Conservation (phyloP, 495 filamentous ascomycete genomes). For the Podospora tetraspora region DNA sequence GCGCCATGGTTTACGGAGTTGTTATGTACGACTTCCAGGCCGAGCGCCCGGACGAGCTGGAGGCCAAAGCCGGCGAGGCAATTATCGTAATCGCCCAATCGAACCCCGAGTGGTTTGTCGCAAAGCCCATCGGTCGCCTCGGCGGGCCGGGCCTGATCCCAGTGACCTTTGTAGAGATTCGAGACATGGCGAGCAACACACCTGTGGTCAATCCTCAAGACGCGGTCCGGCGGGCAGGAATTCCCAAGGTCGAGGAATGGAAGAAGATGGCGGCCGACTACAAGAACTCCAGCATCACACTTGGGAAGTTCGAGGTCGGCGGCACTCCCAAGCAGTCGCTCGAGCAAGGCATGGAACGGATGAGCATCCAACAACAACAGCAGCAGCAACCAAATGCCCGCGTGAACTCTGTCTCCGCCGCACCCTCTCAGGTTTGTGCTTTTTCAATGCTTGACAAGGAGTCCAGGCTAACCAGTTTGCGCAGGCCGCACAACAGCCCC, state of each 20-base stretch:
- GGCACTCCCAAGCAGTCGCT: conserved; percentile 43
- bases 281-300: conserved; percentile 95
- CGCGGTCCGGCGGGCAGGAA: conserved; percentile 81
- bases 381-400: neutral
- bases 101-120: conserved; percentile 99
- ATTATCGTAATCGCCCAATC: conserved; percentile 99
- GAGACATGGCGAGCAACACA: conserved; percentile 84
- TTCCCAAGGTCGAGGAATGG: conserved; percentile 98
- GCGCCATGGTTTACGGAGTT: conserved; percentile 91
- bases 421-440: conserved; percentile 39
- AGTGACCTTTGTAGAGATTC: conserved; percentile 93
- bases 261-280: conserved; percentile 99
- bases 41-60: conserved; percentile 89
- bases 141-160: conserved; percentile 94
- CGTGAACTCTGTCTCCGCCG: conserved; percentile 5
- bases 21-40: conserved; percentile 97
- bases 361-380: conserved; percentile 57
- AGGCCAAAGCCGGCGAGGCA: conserved; percentile 89
- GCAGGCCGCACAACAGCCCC: conserved; percentile 13
- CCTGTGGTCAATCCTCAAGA: conserved; percentile 78
- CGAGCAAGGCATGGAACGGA: conserved; percentile 69
- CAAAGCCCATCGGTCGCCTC: conserved; percentile 91
- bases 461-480: neutral
- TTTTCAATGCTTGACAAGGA: neutral
- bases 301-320: conserved; percentile 77